A percentile compares a stretch with the other conserved stretches of the same genome.
Conservation (phyloP, 2,329 filamentous ascomycete genomes). For the Colletotrichum scovillei region DNA sequence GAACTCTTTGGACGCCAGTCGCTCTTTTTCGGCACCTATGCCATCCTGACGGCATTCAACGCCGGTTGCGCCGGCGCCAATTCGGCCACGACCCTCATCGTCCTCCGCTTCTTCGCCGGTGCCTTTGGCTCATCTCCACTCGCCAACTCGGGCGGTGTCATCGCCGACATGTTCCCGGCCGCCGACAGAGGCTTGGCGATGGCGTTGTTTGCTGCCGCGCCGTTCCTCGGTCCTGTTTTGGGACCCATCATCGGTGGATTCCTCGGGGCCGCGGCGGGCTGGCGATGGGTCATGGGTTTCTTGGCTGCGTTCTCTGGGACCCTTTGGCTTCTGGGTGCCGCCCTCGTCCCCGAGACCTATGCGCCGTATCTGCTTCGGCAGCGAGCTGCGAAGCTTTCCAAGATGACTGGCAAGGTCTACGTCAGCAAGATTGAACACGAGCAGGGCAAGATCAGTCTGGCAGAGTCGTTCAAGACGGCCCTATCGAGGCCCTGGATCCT, state of each 20-base stretch:
- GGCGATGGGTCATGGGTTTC: slow-evolving; percentile 77
- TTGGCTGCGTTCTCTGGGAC: slow-evolving; percentile 66
- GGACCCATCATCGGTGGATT: slow-evolving; percentile 76
- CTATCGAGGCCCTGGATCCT: slow-evolving; percentile 73
- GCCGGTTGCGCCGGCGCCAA: slow-evolving; percentile 66
- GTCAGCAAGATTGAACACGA: slow-evolving; percentile 56
- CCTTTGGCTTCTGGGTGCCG: slow-evolving; percentile 50
- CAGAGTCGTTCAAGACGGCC: slow-evolving; percentile 57
- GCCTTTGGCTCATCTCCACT: slow-evolving; percentile 71
- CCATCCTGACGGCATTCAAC: slow-evolving; percentile 69
- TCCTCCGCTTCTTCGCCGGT: slow-evolving; percentile 74
- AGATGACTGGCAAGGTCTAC: slow-evolving; percentile 38
- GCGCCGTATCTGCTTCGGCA: slow-evolving; percentile 39
- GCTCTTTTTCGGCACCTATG: slow-evolving; percentile 68
- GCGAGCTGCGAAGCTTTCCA: slow-evolving; percentile 38
- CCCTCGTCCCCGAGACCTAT: slow-evolving; percentile 53
- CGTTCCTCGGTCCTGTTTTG: slow-evolving; percentile 73
- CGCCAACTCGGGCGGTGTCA: slow-evolving; percentile 71
- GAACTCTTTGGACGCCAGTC: slow-evolving; percentile 71
- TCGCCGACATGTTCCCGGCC: slow-evolving; percentile 69
- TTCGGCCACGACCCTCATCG: slow-evolving; percentile 68
- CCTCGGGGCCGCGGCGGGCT: slow-evolving; percentile 70
- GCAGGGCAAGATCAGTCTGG: slow-evolving; percentile 45
- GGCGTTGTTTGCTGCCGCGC: slow-evolving; percentile 72
- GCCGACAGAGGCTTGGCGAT: slow-evolving; percentile 67